Base-by-base conservation (phyloP, 768 basidiomycete genomes). In the Amyloporia xantha region DNA sequence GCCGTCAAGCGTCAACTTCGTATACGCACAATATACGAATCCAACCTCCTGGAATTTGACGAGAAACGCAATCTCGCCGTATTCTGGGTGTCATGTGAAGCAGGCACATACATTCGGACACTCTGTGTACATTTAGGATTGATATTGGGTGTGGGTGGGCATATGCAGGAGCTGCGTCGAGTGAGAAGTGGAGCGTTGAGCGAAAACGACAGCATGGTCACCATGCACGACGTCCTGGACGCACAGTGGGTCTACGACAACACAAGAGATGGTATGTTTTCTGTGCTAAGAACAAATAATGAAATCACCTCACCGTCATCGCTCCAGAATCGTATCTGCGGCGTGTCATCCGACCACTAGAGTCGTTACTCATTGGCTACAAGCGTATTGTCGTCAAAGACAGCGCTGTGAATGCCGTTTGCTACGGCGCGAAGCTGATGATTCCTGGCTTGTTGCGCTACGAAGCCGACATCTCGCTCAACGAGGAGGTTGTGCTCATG, bases 391-490 rank as follows among this genome's bases (percentile, higher is more conserved):
- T 99, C 30, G 94, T 99, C 56, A 98, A 98, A 69, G 96, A 99
- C 68, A 94, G 91, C 59, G 93, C 96, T 17, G 95, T 99, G 62
- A 99, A 98, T 62, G 96, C 96, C 44, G 91, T 99, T 51, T 98
- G 95, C 72, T 98, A 99, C 68, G 96, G 96, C 54, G 96, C 96
- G 49, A 97, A 98, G 68, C 84, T 99, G 62, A 99, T 99, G 96
- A 92, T 99, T 59, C 96, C 96, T 55, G 96, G 96, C 66, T 77
- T 99, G 38, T 76, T 99, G 48, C 89, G 96, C 59, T 99, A 97
- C 66, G 92, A 97, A 66, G 81, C 84, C 30, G 95, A 96, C 63
- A 98, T 98, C 56, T 81, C 91, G 54, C 69, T 96, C 47, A 81
- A 95, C 64, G 95, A 98, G 67, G 95, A 98, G 67, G 85, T 98